These are phyloP conservation scores for Funneliformis caledonium DNA, from an alignment of 371 early-diverging fungal species.

Conservation along the genomic window DNA sequence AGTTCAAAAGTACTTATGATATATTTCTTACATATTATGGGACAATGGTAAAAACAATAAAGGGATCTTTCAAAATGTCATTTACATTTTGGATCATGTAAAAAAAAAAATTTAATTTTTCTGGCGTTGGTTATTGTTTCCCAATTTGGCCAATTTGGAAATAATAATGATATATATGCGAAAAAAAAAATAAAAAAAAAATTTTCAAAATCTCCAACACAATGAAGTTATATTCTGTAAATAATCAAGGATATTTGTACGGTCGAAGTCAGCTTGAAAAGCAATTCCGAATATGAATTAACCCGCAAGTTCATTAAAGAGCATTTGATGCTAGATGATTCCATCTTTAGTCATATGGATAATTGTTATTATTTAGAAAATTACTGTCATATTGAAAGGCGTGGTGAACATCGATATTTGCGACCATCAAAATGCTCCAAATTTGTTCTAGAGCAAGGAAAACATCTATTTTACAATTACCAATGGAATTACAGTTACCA, in stretches of 20 bases:
- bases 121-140: too few relatives aligned
- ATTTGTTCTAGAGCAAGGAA: not conserved
- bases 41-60: too few relatives aligned
- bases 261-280: not conserved
- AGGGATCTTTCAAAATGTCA: too few relatives aligned
- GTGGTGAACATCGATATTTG: constrained; percentile 7
- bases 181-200: too few relatives aligned
- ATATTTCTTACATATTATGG: too few relatives aligned
- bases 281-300: not conserved
- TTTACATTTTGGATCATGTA: too few relatives aligned
- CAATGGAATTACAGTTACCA: constrained; percentile 16
- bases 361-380: constrained; percentile 2
- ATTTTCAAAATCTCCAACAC: too few relatives aligned
- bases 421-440: constrained; percentile 17
- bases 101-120: too few relatives aligned
- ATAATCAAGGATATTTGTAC: constrained; percentile 1
- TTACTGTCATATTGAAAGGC: constrained; percentile 6
- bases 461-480: not conserved
- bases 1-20: too few relatives aligned
- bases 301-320: not conserved
- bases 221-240: not conserved
- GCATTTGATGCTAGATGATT: not conserved
- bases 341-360: not conserved
- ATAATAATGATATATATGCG: too few relatives aligned
- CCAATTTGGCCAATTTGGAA: too few relatives aligned